Conservation (phyloP, 2,329 filamentous ascomycete species). For the Seiridium cupressi region DNA sequence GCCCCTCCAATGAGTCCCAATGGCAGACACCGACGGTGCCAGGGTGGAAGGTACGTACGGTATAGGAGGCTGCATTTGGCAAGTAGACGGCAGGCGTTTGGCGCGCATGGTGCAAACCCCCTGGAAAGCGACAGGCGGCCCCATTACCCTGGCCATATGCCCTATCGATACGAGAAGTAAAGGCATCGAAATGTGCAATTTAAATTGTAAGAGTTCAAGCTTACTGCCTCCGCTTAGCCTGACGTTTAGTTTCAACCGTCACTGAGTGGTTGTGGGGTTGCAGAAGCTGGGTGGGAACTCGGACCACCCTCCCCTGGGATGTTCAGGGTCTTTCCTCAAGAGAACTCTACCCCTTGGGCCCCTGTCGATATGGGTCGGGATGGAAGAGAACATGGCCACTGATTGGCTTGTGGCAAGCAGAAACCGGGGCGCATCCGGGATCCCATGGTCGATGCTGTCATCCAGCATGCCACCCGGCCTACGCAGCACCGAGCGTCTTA, state of each 20-base stretch:
- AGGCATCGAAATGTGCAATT: background rate
- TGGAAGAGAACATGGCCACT: background rate
- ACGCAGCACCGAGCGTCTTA: slow-evolving; percentile 3
- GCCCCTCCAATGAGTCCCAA: no score
- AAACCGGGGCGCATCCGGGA: background rate
- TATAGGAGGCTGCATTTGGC: no score
- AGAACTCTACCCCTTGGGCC: background rate
- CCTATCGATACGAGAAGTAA: slow-evolving; percentile 10
- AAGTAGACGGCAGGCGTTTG: no score
- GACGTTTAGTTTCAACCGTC: background rate
- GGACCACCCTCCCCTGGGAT: background rate
- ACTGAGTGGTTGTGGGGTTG: background rate
- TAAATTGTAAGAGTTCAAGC: background rate
- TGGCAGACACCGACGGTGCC: no score
- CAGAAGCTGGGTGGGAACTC: background rate
- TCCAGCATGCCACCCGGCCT: slow-evolving; percentile 1
- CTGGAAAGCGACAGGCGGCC: no score
- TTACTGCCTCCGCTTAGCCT: background rate
- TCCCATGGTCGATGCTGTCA: background rate
- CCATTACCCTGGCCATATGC: slow-evolving; percentile 12
- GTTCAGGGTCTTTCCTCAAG: background rate
- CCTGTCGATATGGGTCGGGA: background rate
- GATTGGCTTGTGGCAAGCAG: background rate
- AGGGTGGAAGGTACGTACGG: no score
- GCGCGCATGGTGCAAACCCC: no score